Percentiles rank a stretch among this genome's conserved stretches.
phyloP scores from a whole-genome alignment of 768 basidiomycete genomes.

The Tulasnella sp. region DNA sequence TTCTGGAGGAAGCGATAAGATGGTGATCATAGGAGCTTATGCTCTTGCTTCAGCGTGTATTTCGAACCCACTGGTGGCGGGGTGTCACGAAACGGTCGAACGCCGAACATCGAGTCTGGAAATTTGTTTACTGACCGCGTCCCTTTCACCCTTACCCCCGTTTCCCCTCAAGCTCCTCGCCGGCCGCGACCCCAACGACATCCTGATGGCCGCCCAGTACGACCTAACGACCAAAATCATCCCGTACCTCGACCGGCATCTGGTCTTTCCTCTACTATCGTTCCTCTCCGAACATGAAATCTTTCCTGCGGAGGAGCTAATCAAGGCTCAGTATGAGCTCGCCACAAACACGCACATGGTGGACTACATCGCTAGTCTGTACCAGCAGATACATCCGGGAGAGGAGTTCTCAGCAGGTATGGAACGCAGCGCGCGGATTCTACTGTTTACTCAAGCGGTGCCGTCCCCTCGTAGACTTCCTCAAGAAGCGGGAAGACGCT shows the following conservation, averaged over 20 bases:
- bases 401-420: constrained; percentile 65
- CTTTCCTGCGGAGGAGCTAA: constrained; percentile 76
- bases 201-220: constrained; percentile 60
- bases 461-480: constrained; percentile 60
- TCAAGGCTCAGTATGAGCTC: constrained; percentile 92
- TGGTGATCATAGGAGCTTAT: not conserved
- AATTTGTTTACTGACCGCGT: constrained; percentile 2
- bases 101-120: not conserved
- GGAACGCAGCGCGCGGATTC: constrained; percentile 32
- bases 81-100: not conserved
- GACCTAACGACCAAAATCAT: constrained; percentile 90
- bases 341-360: constrained; percentile 98
- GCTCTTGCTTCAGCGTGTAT: not conserved
- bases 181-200: not conserved
- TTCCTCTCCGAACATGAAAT: constrained; percentile 74
- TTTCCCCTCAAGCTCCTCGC: not conserved
- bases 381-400: constrained; percentile 72
- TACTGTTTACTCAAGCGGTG: constrained; percentile 20
- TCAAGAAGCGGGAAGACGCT: constrained; percentile 73
- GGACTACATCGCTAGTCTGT: constrained; percentile 81
- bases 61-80: too few species aligned
- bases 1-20: not conserved
- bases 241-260: constrained; percentile 89
- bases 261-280: constrained; percentile 86
- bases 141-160: not conserved